Evolutionary conservation across 768 basidiomycete species (phyloP).

Genomic region (Amanita muscaria): DNA sequence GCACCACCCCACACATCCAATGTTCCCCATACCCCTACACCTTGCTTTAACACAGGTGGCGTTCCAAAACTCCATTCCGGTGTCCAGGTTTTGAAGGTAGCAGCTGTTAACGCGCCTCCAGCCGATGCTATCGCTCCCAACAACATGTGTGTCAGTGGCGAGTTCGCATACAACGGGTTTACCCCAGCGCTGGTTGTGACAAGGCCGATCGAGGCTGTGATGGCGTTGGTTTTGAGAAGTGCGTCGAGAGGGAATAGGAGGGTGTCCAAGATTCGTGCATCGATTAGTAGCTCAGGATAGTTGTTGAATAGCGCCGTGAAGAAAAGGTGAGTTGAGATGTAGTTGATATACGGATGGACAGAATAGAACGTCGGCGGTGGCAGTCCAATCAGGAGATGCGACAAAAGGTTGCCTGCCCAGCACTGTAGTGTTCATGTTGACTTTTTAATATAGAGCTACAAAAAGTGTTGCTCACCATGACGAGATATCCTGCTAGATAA

Average conservation of each 20-base stretch:
- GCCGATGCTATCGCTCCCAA: slow-evolving; percentile 39
- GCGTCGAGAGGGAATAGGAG: slow-evolving; percentile 43
- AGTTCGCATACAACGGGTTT: slow-evolving; percentile 27
- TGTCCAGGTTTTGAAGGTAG: slow-evolving; percentile 35
- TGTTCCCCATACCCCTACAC: slow-evolving; percentile 29
- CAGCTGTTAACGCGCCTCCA: slow-evolving; percentile 36
- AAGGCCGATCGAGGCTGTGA: slow-evolving; percentile 27
- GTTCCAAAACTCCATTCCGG: slow-evolving; percentile 36
- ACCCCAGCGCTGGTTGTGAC: slow-evolving; percentile 24
- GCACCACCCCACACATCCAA: slow-evolving; percentile 47
- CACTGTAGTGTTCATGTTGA: slow-evolving; percentile 17
- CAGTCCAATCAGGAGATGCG: slow-evolving; percentile 34
- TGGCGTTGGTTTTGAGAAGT: slow-evolving; percentile 34
- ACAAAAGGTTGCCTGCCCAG: slow-evolving; percentile 41
- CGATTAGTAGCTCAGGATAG: slow-evolving; percentile 15
- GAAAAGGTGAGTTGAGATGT: slow-evolving; percentile 35
- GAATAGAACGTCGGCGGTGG: slow-evolving; percentile 41
- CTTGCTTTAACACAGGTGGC: slow-evolving; percentile 35
- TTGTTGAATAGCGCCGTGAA: slow-evolving; percentile 31
- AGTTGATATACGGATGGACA: slow-evolving; percentile 37
- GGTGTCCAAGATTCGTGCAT: slow-evolving; percentile 30
- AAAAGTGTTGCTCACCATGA: slow-evolving; percentile 28
- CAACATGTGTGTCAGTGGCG: slow-evolving; percentile 37
- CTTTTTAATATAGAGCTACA: not conserved
- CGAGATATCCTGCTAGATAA: slow-evolving; percentile 35